Evolutionary conservation across 495 filamentous ascomycete genomes (phyloP), one percentile per base, ranked within the genome.

Genomic region (Trichocladium uniseriatum): DNA sequence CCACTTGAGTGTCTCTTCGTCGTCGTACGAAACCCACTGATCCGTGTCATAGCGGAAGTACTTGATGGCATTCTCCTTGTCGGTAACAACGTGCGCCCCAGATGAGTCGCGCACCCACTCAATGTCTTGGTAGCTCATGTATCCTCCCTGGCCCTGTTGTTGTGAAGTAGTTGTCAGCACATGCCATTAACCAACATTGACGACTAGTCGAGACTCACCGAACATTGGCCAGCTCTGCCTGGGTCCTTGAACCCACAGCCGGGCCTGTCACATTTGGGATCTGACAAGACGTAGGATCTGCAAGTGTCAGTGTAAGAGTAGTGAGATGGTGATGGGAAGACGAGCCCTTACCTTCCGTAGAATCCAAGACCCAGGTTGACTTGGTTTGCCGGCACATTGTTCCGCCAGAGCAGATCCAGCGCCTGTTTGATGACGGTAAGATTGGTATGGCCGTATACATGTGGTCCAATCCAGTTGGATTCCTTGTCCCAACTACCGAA

Each of bases 381-480:
- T 44, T 75, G 64, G 0, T 38, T 28, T 0, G 75, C 60, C 4
- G 55, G 48, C 7, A 82, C 63, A 22, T 67, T 52, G 49, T 69
- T 71, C 0, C 77, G 56, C 77, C 77, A 80, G 0, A 79, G 55
- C 0, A 82, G 68, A 14, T 79, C 58, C 0, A 75, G 16, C 0
- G 64, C 66, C 3, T 51, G 15, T 11, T 77, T 52, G 47, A 82
- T 80, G 56, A 80, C 78, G 0, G 78, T 79, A 0, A 79, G 46
- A 48, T 82, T 80, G 1, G 77, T 79, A 52, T 82, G 78, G 0
- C 63, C 65, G 0, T 58, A 45, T 8, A 74, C 56, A 28, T 61
- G 48, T 8, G 46, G 38, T 5, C 70, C 72, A 22, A 65, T 66
- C 6, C 36, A 46, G 19, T 57, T 52, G 13, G n/a, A n/a, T n/a